These are phyloP conservation scores for Tetrapisispora pingtungensis DNA, from an alignment of 805 yeast genomes.

Conservation along the genomic window DNA sequence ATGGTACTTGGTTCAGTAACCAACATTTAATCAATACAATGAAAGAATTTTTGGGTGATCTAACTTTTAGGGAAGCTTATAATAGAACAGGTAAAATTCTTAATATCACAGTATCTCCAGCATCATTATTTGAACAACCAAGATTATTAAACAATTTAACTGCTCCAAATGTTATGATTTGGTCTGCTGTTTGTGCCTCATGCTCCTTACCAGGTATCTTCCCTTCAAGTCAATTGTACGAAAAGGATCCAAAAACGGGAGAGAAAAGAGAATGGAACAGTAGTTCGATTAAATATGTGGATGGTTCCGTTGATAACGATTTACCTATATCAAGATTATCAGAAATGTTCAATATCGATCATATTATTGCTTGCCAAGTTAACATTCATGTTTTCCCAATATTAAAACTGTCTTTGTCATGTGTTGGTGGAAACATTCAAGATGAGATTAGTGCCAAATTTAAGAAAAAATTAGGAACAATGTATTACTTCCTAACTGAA, in stretches of 20 bases:
- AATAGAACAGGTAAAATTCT: constrained; percentile 89
- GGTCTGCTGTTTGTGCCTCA: constrained; percentile 90
- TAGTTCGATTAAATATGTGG: constrained; percentile 71
- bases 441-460: constrained; percentile 47
- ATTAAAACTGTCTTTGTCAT: constrained; percentile 53
- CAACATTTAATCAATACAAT: constrained; percentile 61
- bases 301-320: constrained; percentile 94
- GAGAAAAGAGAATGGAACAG: constrained; percentile 70
- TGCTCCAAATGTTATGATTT: constrained; percentile 69
- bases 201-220: constrained; percentile 92
- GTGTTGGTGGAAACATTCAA: constrained; percentile 61
- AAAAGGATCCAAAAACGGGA: constrained; percentile 67
- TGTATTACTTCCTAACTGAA: constrained; percentile 49
- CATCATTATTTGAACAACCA: constrained; percentile 85
- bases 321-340: constrained; percentile 81
- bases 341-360: constrained; percentile 96
- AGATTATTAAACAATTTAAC: constrained; percentile 68
- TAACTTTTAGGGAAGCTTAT: constrained; percentile 90
- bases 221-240: constrained; percentile 75
- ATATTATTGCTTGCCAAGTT: constrained; percentile 94
- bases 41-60: constrained; percentile 70
- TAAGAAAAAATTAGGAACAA: constrained; percentile 40
- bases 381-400: constrained; percentile 94
- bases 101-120: constrained; percentile 89
- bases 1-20: constrained; percentile 85